Conservation (phyloP, 495 filamentous ascomycete species). For the Penicillium canescens region DNA sequence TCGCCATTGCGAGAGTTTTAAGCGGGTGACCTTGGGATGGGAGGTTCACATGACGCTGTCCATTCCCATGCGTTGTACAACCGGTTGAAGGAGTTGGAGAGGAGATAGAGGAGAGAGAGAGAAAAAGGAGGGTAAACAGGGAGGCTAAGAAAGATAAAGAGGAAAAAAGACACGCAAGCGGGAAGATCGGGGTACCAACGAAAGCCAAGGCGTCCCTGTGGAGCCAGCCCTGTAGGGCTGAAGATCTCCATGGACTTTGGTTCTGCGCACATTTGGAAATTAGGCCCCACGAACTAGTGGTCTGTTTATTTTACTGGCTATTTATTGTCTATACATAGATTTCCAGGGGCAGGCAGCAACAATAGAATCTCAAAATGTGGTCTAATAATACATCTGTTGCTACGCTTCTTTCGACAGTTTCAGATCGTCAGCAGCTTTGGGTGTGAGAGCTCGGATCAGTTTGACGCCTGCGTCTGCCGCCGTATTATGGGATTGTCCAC, state of each 20-base stretch:
- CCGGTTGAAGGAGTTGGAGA: neutral
- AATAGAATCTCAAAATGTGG: neutral
- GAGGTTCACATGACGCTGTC: slow-evolving; percentile 10
- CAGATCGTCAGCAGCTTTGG: neutral
- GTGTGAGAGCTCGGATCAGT: slow-evolving; percentile 35
- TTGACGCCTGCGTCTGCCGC: slow-evolving; percentile 36
- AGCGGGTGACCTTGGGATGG: slow-evolving; percentile 1
- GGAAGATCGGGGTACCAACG: neutral
- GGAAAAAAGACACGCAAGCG: slow-evolving; percentile 3
- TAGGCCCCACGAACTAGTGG: neutral
- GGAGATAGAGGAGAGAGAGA: neutral
- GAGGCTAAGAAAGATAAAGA: slow-evolving; percentile 2
- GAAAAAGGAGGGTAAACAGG: neutral
- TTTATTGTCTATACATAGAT: neutral
- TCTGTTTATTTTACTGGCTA: neutral
- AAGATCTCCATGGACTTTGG: slow-evolving; percentile 3
- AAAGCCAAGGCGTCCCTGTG: slow-evolving; percentile 1
- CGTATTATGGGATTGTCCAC: slow-evolving; percentile 20
- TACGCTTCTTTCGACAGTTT: slow-evolving; percentile 22
- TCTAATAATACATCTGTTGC: neutral
- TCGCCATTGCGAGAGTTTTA: slow-evolving; percentile 12
- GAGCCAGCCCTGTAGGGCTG: slow-evolving; percentile 27
- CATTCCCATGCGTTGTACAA: neutral
- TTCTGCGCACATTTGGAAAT: neutral
- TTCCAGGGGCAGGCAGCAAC: neutral